Percentiles rank a stretch among this genome's conserved stretches.
phyloP scores from a whole-genome alignment of 2,329 filamentous ascomycete species.

The Helotiales sp. region DNA sequence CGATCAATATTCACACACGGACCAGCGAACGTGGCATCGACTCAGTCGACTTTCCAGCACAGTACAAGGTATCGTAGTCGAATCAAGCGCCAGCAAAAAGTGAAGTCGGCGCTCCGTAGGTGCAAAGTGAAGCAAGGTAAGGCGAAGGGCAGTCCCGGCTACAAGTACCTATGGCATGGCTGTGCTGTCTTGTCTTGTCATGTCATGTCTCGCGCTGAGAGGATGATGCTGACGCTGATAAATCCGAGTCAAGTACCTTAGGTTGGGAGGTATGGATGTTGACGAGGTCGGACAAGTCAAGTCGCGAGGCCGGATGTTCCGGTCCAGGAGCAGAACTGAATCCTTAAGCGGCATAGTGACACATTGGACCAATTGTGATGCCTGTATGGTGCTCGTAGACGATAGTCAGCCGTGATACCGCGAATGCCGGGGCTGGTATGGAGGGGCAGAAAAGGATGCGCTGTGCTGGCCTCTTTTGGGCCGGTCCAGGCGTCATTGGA shows the following conservation, averaged over 20 bases:
- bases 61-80: not conserved
- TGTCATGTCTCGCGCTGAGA: not conserved
- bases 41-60: constrained; percentile 11
- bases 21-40: constrained; percentile 23
- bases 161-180: constrained; percentile 13
- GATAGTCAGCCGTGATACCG: not conserved
- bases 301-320: constrained; percentile 12
- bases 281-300: not conserved
- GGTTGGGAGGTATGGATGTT: no score
- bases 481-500: constrained; percentile 9
- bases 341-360: not conserved
- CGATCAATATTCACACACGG: constrained; percentile 12
- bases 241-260: constrained; percentile 13
- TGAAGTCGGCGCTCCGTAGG: not conserved
- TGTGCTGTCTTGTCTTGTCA: not conserved
- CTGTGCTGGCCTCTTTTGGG: not conserved
- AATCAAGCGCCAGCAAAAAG: no score
- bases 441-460: constrained; percentile 2
- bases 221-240: constrained; percentile 14
- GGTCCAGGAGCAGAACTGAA: constrained; percentile 13
- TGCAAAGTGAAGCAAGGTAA: not conserved
- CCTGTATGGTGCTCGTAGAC: no score
- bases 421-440: constrained; percentile 1
- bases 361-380: not conserved
- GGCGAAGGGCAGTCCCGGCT: constrained; percentile 16